Evolutionary conservation across 768 basidiomycete genomes (phyloP).

Genomic region (Paxillus rubicundulus): DNA sequence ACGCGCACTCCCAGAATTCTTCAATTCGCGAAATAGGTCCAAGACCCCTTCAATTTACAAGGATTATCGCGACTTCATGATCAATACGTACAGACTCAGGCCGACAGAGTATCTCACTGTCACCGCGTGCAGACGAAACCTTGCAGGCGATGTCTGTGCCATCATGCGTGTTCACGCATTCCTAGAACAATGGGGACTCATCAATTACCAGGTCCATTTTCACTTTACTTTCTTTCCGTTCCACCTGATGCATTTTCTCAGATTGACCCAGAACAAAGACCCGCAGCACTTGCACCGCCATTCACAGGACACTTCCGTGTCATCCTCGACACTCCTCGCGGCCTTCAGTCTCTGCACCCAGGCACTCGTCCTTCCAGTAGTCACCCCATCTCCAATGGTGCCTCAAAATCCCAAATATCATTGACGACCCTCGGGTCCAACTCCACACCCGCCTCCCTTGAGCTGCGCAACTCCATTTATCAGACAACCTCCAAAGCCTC

Average conservation of each 20-base stretch:
- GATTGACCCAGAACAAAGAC: slow-evolving; percentile 97
- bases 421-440: slow-evolving; percentile 8
- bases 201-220: slow-evolving; percentile 90
- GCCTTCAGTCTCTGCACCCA: slow-evolving; percentile 89
- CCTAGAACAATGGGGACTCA: slow-evolving; percentile 96
- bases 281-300: slow-evolving; percentile 91
- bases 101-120: slow-evolving; percentile 96
- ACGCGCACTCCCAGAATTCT: slow-evolving; percentile 94
- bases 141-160: slow-evolving; percentile 97
- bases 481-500: slow-evolving; percentile 86
- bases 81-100: slow-evolving; percentile 94
- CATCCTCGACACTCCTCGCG: slow-evolving; percentile 93
- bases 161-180: slow-evolving; percentile 99
- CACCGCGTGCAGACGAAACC: slow-evolving; percentile 92
- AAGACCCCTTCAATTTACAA: slow-evolving; percentile 98
- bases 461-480: slow-evolving; percentile 85
- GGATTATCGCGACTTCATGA: slow-evolving; percentile 99
- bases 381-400: slow-evolving; percentile 47
- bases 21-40: slow-evolving; percentile 89
- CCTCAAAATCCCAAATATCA: slow-evolving; percentile 36
- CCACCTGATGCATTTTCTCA: slow-evolving; percentile 33
- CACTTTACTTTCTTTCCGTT: neutral
- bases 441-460: slow-evolving; percentile 70
- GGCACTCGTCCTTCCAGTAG: slow-evolving; percentile 60
- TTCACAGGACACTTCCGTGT: slow-evolving; percentile 99